Percentiles rank a stretch among this genome's conserved stretches.
These are phyloP conservation scores for Tuber microsphaerosporum DNA, from an alignment of 495 filamentous ascomycete genomes.

Conservation along the genomic window DNA sequence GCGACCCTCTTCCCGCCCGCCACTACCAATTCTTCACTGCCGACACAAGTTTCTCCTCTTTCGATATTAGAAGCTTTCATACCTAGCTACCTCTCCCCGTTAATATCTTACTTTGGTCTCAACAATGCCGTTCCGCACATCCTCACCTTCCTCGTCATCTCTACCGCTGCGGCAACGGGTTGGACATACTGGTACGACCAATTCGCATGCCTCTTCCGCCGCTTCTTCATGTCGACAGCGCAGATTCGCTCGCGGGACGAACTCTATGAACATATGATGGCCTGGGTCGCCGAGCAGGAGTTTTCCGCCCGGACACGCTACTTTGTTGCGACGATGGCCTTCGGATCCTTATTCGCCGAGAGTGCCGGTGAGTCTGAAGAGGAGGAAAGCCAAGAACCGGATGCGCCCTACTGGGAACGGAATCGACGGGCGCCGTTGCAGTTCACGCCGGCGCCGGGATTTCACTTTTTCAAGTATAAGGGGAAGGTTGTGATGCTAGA, in stretches of 20 bases:
- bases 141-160: conserved; percentile 28
- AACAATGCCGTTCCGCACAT: conserved; percentile 16
- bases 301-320: conserved; percentile 23
- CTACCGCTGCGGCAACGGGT: conserved; percentile 22
- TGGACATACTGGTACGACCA: conserved; percentile 36
- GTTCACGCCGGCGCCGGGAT: conserved; percentile 30
- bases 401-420: conserved; percentile 22
- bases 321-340: conserved; percentile 32
- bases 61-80: background rate
- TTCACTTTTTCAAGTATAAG: conserved; percentile 22
- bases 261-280: conserved; percentile 31
- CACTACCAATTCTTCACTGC: background rate
- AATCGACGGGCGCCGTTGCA: conserved; percentile 28
- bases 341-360: conserved; percentile 28
- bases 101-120: conserved; percentile 30
- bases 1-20: background rate
- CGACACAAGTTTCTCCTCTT: background rate
- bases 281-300: conserved; percentile 30
- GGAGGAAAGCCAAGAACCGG: conserved; percentile 14
- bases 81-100: background rate
- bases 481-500: conserved; percentile 25
- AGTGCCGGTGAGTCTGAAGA: conserved; percentile 9
- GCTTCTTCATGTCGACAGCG: conserved; percentile 34
- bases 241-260: conserved; percentile 34
- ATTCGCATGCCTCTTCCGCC: conserved; percentile 16